Evolutionary conservation across 805 yeast genomes (phyloP).

Genomic region (Metschnikowia baotianmanensis): DNA sequence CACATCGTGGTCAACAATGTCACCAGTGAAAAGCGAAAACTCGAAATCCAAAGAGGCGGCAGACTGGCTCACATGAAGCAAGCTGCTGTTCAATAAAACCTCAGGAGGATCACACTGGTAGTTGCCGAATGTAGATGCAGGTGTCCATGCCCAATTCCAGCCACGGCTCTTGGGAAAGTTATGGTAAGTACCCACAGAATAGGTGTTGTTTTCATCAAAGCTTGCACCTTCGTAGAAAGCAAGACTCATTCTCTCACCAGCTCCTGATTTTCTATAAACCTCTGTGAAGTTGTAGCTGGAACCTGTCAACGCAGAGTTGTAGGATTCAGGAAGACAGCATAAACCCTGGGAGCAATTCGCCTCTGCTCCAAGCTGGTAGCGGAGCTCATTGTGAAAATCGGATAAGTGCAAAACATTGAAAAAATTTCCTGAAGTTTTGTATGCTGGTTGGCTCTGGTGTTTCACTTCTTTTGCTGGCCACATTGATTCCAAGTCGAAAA

Average conservation of each 20-base stretch:
- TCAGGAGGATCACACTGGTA: slow-evolving; percentile 69
- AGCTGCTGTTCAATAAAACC: slow-evolving; percentile 55
- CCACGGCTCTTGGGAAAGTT: slow-evolving; percentile 28
- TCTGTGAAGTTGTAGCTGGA: slow-evolving; percentile 30
- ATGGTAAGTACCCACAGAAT: slow-evolving; percentile 33
- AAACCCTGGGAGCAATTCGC: slow-evolving; percentile 53
- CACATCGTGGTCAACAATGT: slow-evolving; percentile 67
- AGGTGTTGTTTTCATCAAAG: slow-evolving; percentile 24
- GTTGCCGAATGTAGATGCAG: slow-evolving; percentile 61
- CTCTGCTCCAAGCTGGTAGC: slow-evolving; percentile 53
- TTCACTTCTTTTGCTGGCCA: slow-evolving; percentile 37
- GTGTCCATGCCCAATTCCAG: slow-evolving; percentile 37
- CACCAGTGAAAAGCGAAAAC: slow-evolving; percentile 71
- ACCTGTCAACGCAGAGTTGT: slow-evolving; percentile 29
- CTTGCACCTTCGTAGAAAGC: slow-evolving; percentile 34
- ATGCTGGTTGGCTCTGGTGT: slow-evolving; percentile 29
- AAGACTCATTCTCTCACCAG: slow-evolving; percentile 15
- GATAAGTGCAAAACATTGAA: slow-evolving; percentile 65
- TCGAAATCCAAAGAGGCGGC: slow-evolving; percentile 43
- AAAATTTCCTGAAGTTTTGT: slow-evolving; percentile 30
- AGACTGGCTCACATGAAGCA: slow-evolving; percentile 42
- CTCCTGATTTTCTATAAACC: slow-evolving; percentile 21
- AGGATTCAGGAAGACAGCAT: slow-evolving; percentile 60
- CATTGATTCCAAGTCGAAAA: slow-evolving; percentile 30
- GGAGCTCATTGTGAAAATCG: slow-evolving; percentile 62